phyloP scores from a whole-genome alignment of 2,329 filamentous ascomycete species.

The Metarhizium guizhouense region DNA sequence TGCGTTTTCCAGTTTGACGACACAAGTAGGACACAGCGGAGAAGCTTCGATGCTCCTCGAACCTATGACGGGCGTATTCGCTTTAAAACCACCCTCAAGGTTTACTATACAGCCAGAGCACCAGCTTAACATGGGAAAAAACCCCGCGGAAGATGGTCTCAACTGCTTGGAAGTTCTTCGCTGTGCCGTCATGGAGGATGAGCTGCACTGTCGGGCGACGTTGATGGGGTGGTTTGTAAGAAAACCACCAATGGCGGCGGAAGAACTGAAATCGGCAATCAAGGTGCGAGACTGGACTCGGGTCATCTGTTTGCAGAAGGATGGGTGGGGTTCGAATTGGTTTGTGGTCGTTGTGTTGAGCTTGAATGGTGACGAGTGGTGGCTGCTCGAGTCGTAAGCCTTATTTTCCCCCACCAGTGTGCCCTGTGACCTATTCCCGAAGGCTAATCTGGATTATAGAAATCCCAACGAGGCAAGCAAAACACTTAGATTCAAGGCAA shows the following conservation, averaged over 20 bases:
- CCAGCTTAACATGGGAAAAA: conserved; percentile 52
- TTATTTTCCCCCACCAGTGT: not conserved
- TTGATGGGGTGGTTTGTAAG: conserved; percentile 55
- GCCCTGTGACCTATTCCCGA: not conserved
- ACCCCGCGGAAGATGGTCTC: conserved; percentile 49
- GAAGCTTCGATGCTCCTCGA: conserved; percentile 60
- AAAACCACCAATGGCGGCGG: conserved; percentile 37
- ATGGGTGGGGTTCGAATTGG: conserved; percentile 66
- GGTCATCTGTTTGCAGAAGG: conserved; percentile 59
- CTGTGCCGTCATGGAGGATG: conserved; percentile 51
- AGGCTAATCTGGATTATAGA: conserved; percentile 9
- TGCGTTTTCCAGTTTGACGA: conserved; percentile 54
- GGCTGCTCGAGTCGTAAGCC: conserved; percentile 56
- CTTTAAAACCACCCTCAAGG: conserved; percentile 56
- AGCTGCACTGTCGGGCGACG: conserved; percentile 50
- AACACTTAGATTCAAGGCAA: conserved; percentile 23
- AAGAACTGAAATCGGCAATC: conserved; percentile 50
- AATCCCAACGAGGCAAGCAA: conserved; percentile 17
- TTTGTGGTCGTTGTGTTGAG: conserved; percentile 62
- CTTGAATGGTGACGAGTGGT: conserved; percentile 69
- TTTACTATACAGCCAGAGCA: conserved; percentile 50
- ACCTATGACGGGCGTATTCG: conserved; percentile 67
- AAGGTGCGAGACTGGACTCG: conserved; percentile 57
- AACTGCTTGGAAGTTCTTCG: conserved; percentile 51
- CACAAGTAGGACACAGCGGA: conserved; percentile 59